Evolutionary conservation across 495 filamentous ascomycete genomes (phyloP).

Genomic region (Xylaria grammica): DNA sequence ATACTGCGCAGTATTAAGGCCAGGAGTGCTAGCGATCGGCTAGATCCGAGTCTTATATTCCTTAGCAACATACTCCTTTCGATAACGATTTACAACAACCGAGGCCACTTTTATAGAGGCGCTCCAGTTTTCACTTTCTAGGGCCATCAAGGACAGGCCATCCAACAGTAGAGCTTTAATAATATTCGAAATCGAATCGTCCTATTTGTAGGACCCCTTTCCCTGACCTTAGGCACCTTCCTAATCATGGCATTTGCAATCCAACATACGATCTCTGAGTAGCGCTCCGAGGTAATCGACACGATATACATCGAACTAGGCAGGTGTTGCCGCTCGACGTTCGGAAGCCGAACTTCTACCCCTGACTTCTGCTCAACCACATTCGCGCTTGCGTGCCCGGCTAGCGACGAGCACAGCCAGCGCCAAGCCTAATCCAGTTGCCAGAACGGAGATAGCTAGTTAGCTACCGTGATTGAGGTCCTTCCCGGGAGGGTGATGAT

Average conservation of each 20-base stretch:
- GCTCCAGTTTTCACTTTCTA: not conserved
- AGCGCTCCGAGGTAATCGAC: constrained; percentile 1
- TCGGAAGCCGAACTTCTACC: not conserved
- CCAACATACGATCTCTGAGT: not conserved
- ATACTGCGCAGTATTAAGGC: no score
- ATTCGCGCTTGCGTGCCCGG: not conserved
- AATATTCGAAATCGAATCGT: not conserved
- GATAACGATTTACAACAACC: not conserved
- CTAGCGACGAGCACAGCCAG: not conserved
- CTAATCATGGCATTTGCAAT: not conserved
- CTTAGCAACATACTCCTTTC: not conserved
- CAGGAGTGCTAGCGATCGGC: no score
- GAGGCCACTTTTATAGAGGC: not conserved
- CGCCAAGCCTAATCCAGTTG: constrained; percentile 2
- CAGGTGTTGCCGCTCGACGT: not conserved
- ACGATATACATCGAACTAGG: not conserved
- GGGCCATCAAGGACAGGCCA: not conserved
- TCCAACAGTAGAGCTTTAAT: not conserved
- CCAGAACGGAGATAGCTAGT: constrained; percentile 3
- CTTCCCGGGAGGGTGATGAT: constrained; percentile 13
- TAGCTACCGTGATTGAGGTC: constrained; percentile 1
- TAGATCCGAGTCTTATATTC: not conserved
- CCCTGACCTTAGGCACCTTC: not conserved
- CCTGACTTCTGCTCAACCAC: not conserved
- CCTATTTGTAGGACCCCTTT: not conserved